Evolutionary conservation across 129 eudicot genomes (phyloP).

Genomic region (Artemisia annua): DNA sequence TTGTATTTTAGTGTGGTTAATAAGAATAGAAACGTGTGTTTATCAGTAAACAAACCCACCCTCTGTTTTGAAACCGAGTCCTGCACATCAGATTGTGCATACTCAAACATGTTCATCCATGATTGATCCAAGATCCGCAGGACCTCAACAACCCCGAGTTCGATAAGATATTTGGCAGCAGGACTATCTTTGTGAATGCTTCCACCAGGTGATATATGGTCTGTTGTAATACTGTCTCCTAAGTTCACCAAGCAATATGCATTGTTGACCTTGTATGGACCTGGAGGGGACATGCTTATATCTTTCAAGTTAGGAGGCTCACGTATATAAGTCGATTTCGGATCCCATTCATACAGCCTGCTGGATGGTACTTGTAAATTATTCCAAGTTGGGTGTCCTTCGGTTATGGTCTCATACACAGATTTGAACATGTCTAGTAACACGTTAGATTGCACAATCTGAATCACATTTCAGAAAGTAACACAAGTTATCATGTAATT

Average conservation of each 20-base stretch:
- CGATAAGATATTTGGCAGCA: constrained; percentile 30
- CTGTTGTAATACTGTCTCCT: constrained; percentile 29
- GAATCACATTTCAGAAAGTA: not conserved
- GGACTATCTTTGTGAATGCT: constrained; percentile 34
- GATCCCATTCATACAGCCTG: constrained; percentile 29
- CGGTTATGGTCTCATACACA: constrained; percentile 28
- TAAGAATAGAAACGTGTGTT: too few relatives aligned
- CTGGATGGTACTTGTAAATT: constrained; percentile 23
- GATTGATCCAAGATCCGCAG: too few relatives aligned
- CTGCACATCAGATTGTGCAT: too few relatives aligned
- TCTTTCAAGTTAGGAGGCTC: constrained; percentile 25
- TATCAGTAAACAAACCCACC: too few relatives aligned
- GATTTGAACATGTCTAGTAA: constrained; percentile 34
- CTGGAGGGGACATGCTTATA: constrained; percentile 30
- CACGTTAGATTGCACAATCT: constrained; percentile 32
- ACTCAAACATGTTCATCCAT: too few relatives aligned
- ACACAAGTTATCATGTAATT: not conserved
- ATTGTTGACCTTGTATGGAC: constrained; percentile 21
- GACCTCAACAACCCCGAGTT: constrained; percentile 33
- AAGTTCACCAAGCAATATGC: constrained; percentile 26
- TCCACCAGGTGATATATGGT: constrained; percentile 37
- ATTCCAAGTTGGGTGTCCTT: constrained; percentile 33
- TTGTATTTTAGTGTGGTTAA: too few relatives aligned
- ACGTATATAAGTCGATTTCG: constrained; percentile 26
- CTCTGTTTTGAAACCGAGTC: too few relatives aligned